Evolutionary conservation across 176 grass and related monocot genomes (phyloP).

Genomic region (Avena sativa): DNA sequence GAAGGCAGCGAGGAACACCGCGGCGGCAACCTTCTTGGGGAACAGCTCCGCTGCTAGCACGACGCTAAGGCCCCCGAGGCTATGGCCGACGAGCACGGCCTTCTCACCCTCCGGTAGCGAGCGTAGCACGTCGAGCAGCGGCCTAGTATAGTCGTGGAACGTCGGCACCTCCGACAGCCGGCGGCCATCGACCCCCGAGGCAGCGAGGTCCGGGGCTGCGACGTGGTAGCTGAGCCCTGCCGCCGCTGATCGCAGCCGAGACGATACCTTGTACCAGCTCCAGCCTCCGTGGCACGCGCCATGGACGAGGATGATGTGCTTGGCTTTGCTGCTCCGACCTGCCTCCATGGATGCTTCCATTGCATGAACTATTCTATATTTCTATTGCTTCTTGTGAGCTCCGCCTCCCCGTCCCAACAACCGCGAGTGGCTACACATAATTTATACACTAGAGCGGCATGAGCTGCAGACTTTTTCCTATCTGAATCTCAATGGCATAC

Average conservation of each 20-base stretch:
- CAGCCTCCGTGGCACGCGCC: slow-evolving; percentile 76
- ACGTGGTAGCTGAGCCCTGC: slow-evolving; percentile 47
- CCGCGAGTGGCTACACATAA: too few relatives aligned
- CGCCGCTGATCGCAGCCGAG: slow-evolving; percentile 52
- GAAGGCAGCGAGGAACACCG: slow-evolving; percentile 73
- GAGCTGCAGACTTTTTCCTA: too few relatives aligned
- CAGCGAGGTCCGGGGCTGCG: slow-evolving; percentile 63
- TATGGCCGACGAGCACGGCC: slow-evolving; percentile 76
- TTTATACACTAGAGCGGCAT: neutral
- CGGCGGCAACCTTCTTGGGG: slow-evolving; percentile 73
- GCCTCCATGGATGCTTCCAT: slow-evolving; percentile 1
- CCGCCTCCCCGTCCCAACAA: neutral
- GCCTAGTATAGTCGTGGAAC: slow-evolving; percentile 70
- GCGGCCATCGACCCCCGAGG: slow-evolving; percentile 63
- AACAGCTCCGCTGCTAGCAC: slow-evolving; percentile 77
- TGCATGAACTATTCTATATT: neutral
- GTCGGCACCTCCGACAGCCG: slow-evolving; percentile 58
- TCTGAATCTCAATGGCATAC: too few relatives aligned
- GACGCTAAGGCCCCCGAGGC: slow-evolving; percentile 67
- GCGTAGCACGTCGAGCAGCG: slow-evolving; percentile 61
- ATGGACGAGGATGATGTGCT: slow-evolving; percentile 77
- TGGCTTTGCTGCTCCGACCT: neutral
- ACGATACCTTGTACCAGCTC: slow-evolving; percentile 77
- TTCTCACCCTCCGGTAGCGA: slow-evolving; percentile 59
- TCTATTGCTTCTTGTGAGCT: neutral